Base-by-base conservation (phyloP, 306 rosid species). In the Prunus campanulata region DNA sequence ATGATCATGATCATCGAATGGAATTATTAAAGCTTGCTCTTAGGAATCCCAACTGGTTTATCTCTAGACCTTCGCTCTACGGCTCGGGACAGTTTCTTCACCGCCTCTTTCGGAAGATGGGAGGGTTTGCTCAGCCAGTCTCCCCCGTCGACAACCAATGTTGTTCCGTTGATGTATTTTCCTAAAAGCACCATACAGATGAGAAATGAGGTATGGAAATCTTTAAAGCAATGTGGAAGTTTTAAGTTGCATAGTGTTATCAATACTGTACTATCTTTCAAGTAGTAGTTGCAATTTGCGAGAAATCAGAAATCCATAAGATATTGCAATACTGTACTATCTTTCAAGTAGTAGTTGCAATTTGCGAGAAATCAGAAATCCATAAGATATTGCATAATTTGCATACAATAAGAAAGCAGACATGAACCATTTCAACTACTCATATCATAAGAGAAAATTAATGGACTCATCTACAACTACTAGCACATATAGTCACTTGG, bases 161-260 rank as follows among this genome's bases (percentile, higher is more conserved):
- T 75, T 51, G 79, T 67, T 66, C 79, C 79, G 3, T 75, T 75
- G 66, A 75, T 75, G 73, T 51, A 75, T 66, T 75, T 75, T 67
- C 79, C 79, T 75, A 35, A 9, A 39, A 50, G 12, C 65, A 52
- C 51, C 35, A 50, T 32, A 50, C 20, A 10, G 9, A 66, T 63
- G 44, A 0, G 24, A 25, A 15, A 30, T 35, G 39, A 72, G 18
- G 14, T 72, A 42, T 42, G n/a, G 52, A 35, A 29, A 54, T n/a
- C 50, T 71, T 71, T 7, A 20, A 7, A 30, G 46, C 30, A 19
- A 42, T 54, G 16, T 3, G n/a, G 22, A 52, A 27, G 15, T 71
- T 29, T 71, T 35, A 35, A 11, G 7, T 22, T 18, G 29, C 48
- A 18, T 27, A 14, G 74, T 24, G 16, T 30, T 29, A 3, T 7